Conservation (phyloP, 306 rosid species). For the Malus sylvestris region DNA sequence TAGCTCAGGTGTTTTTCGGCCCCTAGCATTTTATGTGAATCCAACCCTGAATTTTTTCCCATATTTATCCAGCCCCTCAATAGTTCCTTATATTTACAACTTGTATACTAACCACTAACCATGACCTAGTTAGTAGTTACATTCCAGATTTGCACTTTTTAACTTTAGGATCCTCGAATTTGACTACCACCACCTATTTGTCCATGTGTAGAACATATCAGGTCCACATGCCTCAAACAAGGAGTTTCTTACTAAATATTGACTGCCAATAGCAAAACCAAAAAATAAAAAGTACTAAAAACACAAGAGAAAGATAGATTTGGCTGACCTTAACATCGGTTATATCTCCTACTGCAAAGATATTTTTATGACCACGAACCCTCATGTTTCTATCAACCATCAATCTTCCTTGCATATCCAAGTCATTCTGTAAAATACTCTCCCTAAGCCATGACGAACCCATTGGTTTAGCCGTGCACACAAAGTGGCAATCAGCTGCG, state of each 20-base stretch:
- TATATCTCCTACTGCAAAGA: conserved; percentile 40
- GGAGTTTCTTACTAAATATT: neutral
- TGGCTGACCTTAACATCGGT: conserved; percentile 25
- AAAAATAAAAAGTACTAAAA: neutral
- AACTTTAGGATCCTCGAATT: neutral
- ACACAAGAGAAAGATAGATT: neutral
- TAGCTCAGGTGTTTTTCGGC: too few relatives aligned
- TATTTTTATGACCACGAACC: conserved; percentile 27
- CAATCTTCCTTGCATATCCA: conserved; percentile 27
- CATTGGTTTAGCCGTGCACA: conserved; percentile 24
- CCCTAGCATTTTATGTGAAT: too few relatives aligned
- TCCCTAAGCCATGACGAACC: conserved; percentile 31
- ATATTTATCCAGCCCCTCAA: too few relatives aligned
- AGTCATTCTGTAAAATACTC: conserved; percentile 15
- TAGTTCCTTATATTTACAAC: too few relatives aligned
- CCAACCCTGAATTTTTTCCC: too few relatives aligned
- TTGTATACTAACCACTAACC: too few relatives aligned
- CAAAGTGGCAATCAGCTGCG: conserved; percentile 33
- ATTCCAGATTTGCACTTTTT: too few relatives aligned
- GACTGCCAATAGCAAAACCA: neutral
- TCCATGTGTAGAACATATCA: neutral
- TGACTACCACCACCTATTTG: neutral
- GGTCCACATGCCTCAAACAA: neutral
- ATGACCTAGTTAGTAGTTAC: too few relatives aligned
- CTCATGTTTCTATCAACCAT: conserved; percentile 33